A percentile compares a stretch with the other conserved stretches of the same genome.
These are phyloP conservation scores for Echium plantagineum DNA, from an alignment of 257 asterid species.

Conservation along the genomic window DNA sequence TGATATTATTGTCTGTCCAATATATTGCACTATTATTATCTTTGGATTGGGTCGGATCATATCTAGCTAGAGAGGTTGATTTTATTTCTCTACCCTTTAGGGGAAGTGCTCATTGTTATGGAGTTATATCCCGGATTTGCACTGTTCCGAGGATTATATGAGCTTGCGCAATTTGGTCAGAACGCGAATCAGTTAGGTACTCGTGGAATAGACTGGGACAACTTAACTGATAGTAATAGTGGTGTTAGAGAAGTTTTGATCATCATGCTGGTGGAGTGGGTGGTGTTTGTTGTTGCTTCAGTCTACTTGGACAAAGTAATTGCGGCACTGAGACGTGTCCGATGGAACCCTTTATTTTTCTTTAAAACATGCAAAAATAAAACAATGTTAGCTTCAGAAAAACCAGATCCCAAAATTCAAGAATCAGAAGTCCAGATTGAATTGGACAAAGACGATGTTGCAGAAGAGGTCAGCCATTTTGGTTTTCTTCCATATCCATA, in stretches of 20 bases:
- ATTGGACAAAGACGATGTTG: slow-evolving; percentile 24
- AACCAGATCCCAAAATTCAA: slow-evolving; percentile 2
- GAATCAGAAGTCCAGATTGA: slow-evolving; percentile 16
- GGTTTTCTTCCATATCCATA: not conserved
- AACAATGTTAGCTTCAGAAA: slow-evolving; percentile 8
- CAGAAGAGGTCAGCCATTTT: slow-evolving; percentile 21
- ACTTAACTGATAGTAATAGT: slow-evolving; percentile 17
- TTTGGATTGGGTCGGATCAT: not conserved
- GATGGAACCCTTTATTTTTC: slow-evolving; percentile 9
- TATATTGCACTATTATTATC: not conserved
- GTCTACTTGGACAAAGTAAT: slow-evolving; percentile 17
- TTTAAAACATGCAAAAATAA: slow-evolving; percentile 12
- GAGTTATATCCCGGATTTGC: slow-evolving; percentile 32
- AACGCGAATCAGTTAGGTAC: slow-evolving; percentile 18
- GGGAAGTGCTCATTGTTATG: slow-evolving; percentile 19
- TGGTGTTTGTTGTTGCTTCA: slow-evolving; percentile 17
- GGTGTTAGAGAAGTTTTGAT: slow-evolving; percentile 31
- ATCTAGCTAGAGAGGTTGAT: not conserved
- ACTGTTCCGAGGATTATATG: slow-evolving; percentile 26
- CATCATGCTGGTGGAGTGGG: slow-evolving; percentile 28
- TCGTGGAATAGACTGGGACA: slow-evolving; percentile 26
- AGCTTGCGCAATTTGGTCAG: slow-evolving; percentile 10
- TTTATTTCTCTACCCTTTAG: slow-evolving; percentile 2
- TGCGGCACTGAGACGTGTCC: slow-evolving; percentile 11
- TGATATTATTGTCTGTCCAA: not conserved